phyloP scores from a whole-genome alignment of 2,329 filamentous ascomycete genomes.

The Fusarium succisae region DNA sequence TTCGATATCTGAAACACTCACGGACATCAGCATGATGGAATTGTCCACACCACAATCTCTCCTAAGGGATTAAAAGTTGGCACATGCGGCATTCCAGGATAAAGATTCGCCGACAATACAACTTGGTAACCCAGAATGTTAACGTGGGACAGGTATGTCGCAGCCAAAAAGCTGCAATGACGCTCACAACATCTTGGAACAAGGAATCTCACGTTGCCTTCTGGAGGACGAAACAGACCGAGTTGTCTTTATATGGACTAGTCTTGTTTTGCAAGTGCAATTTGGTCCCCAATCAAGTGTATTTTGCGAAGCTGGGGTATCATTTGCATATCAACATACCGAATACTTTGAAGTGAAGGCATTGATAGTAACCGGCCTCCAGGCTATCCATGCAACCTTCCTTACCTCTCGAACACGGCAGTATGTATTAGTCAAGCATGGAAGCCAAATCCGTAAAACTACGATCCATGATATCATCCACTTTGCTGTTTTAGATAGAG shows the following conservation, averaged over 20 bases:
- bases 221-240: constrained; percentile 10
- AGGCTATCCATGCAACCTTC: constrained; percentile 29
- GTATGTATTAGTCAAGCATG: constrained; percentile 35
- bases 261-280: constrained; percentile 40
- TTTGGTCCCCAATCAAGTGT: constrained; percentile 34
- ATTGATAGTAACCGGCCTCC: constrained; percentile 5
- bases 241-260: constrained; percentile 28
- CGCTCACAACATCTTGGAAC: constrained; percentile 21
- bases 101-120: constrained; percentile 8
- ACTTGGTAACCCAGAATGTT: constrained; percentile 28
- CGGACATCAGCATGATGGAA: constrained; percentile 18
- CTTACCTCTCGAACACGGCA: constrained; percentile 25
- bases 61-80: constrained; percentile 19
- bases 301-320: constrained; percentile 36
- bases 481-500: constrained; percentile 35
- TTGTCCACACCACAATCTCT: background rate
- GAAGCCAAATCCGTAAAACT: constrained; percentile 30
- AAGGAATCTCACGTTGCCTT: constrained; percentile 17
- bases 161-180: constrained; percentile 32
- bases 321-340: constrained; percentile 5
- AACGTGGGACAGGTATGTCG: constrained; percentile 35
- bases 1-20: constrained; percentile 27
- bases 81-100: constrained; percentile 7
- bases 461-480: constrained; percentile 34
- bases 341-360: constrained; percentile 13